Evolutionary conservation across 768 basidiomycete species (phyloP).

Genomic region (Naematelia encephala): DNA sequence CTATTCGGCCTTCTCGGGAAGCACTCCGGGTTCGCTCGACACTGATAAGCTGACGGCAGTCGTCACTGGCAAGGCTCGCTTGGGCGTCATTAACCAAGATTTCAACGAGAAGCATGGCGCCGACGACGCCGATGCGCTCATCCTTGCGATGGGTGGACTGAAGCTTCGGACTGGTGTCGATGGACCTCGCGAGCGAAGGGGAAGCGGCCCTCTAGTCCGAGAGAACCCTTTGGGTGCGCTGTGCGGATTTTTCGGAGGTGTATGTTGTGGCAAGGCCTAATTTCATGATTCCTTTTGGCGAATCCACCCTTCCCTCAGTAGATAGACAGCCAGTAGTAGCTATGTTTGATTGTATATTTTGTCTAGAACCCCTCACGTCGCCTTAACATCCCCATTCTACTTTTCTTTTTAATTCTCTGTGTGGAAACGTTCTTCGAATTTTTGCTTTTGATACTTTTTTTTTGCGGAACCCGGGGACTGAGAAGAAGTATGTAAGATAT

Average conservation of each 20-base stretch:
- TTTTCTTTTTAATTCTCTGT: background rate
- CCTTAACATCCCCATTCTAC: background rate
- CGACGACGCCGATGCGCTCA: constrained; percentile 17
- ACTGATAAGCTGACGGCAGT: constrained; percentile 45
- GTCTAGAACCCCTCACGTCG: background rate
- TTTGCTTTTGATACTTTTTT: background rate
- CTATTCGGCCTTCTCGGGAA: constrained; percentile 41
- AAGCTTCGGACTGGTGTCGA: constrained; percentile 30
- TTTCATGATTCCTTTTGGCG: too few species aligned
- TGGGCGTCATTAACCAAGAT: constrained; percentile 23
- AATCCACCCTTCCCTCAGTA: too few species aligned
- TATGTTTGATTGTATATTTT: too few species aligned
- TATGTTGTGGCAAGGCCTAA: background rate
- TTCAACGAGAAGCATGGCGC: constrained; percentile 11
- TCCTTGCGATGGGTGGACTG: constrained; percentile 25
- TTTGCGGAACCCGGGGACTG: background rate
- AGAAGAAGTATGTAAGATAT: background rate
- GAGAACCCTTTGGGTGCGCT: constrained; percentile 36
- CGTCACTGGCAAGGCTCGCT: constrained; percentile 38
- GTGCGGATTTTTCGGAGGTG: constrained; percentile 1
- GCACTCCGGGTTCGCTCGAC: constrained; percentile 22
- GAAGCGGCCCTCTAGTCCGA: constrained; percentile 11
- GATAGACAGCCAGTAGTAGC: too few species aligned
- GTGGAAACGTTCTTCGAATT: background rate
- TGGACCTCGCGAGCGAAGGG: background rate